Base-by-base conservation (phyloP, 2,329 filamentous ascomycete species). In the Aureobasidium sp. region DNA sequence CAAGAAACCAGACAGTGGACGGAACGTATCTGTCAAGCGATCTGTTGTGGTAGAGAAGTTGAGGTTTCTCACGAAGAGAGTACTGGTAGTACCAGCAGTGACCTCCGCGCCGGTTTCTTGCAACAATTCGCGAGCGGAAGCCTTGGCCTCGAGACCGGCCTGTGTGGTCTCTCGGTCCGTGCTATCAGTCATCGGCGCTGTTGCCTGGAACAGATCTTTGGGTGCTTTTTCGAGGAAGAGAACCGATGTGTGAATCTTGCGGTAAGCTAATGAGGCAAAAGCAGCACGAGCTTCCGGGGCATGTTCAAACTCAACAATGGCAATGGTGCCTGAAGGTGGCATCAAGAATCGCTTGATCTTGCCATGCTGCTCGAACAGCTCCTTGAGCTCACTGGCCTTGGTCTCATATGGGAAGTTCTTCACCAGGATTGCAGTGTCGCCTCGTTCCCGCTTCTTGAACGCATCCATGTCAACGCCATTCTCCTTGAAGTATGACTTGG, bases 171-270 rank as follows among this genome's bases (percentile, higher is more conserved):
- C 69, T 45, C 40, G 45, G 17, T 68, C 62, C 13, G 58, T 51
- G 13, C 55, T 61, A 47, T 73, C 67, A 57, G 70, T 71, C 5
- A 46, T 35, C 5, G 55, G 47, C 1, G 66, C 64, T 6, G 67
- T 61, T 23, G 58, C 69, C 63, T 71, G 73, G 70, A 97, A 94
- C 27, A 99, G 73, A 69, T 90, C 83, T 70, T 87, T 90, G 0
- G 94, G 94, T 7, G 89, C 95, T 73, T 95, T 96, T 72, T 99
- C 94, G 54, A 99, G 79, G 71, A 95, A 96, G 43, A 99, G 78
- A 29, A 96, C 87, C 1, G 89, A 94, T 70, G 93, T 91, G 72
- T 93, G 93, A 70, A 99, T 82, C 68, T 92, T 90, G 62, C 90
- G 86, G 74, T 97, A 97, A 1, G 93, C 90, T 60, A 97, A 78